These are phyloP conservation scores for Arxiozyma bovina DNA, from an alignment of 1,139 yeast species.

Conservation along the genomic window DNA sequence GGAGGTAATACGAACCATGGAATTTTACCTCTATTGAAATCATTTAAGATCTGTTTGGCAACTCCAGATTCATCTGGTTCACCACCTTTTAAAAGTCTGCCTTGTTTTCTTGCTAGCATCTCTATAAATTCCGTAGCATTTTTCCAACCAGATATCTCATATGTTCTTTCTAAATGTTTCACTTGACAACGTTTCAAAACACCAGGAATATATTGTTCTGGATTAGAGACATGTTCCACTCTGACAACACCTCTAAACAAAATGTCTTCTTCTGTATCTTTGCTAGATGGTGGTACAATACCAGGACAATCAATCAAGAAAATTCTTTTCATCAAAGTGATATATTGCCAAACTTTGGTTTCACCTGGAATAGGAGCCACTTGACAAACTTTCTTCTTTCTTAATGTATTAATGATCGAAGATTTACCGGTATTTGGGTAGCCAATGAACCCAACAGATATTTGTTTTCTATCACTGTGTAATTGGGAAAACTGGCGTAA, in stretches of 20 bases:
- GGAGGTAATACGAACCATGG: constrained; percentile 99
- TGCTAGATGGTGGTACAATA: constrained; percentile 89
- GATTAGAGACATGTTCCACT: constrained; percentile 90
- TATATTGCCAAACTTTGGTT: constrained; percentile 98
- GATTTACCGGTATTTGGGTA: constrained; percentile 98
- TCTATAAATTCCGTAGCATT: constrained; percentile 80
- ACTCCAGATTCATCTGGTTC: constrained; percentile 96
- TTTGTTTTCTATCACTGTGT: constrained; percentile 90
- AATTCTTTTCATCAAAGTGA: constrained; percentile 90
- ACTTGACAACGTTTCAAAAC: constrained; percentile 77
- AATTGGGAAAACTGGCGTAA: constrained; percentile 85
- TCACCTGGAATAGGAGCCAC: constrained; percentile 99
- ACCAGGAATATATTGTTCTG: constrained; percentile 92
- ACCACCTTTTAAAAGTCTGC: constrained; percentile 90
- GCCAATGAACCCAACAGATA: constrained; percentile 94
- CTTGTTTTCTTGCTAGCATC: constrained; percentile 83
- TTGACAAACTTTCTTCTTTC: constrained; percentile 90
- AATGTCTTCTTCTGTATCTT: constrained; percentile 89
- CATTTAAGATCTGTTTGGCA: constrained; percentile 82
- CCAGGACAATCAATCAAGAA: constrained; percentile 98
- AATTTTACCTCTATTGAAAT: constrained; percentile 92
- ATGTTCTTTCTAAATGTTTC: constrained; percentile 89
- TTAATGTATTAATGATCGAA: constrained; percentile 83
- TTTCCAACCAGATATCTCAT: constrained; percentile 88
- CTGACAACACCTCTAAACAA: constrained; percentile 94